Percentiles rank a stretch among this genome's conserved stretches.
These are phyloP conservation scores for Clarireedia monteithiana DNA, from an alignment of 2,329 filamentous ascomycete genomes.

Conservation along the genomic window DNA sequence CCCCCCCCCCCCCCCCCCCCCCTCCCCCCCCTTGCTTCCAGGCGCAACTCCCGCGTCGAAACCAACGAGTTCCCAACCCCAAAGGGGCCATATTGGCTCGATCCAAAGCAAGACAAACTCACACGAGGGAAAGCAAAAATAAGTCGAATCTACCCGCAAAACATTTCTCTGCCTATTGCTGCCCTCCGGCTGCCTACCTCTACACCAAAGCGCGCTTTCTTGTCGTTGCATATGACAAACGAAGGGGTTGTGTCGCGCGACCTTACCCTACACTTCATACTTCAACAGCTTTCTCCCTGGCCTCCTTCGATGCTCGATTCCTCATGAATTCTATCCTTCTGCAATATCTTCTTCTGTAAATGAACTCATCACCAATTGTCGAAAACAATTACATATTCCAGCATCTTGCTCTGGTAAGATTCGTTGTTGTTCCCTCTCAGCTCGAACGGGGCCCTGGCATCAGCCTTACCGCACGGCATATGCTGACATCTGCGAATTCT, in stretches of 20 bases:
- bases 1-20: too few relatives aligned
- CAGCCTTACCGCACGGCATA: conserved; percentile 26
- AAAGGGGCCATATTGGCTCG: conserved; percentile 17
- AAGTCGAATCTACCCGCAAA: conserved; percentile 16
- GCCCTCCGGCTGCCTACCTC: conserved; percentile 27
- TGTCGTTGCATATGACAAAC: conserved; percentile 30
- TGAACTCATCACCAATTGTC: conserved; percentile 25
- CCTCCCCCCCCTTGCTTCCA: conserved; percentile 23
- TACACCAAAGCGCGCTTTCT: conserved; percentile 22
- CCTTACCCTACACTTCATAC: conserved; percentile 24
- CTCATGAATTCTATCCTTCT: conserved; percentile 20
- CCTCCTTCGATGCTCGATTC: conserved; percentile 27
- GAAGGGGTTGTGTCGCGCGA: conserved; percentile 31
- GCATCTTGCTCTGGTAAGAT: conserved; percentile 25
- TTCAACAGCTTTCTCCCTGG: conserved; percentile 23
- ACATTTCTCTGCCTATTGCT: conserved; percentile 15
- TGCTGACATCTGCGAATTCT: conserved; percentile 27
- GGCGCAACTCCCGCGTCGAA: conserved; percentile 15
- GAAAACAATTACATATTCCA: conserved; percentile 26
- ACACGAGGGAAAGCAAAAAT: conserved; percentile 10
- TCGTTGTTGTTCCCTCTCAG: conserved; percentile 18
- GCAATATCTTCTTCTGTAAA: conserved; percentile 27
- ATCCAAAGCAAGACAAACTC: conserved; percentile 16
- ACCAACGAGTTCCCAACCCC: conserved; percentile 11
- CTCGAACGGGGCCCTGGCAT: conserved; percentile 19